A percentile compares a stretch with the other conserved stretches of the same genome.
Evolutionary conservation across 441 rosid species (phyloP).

Genomic region (Arabidopsis lyrata): DNA sequence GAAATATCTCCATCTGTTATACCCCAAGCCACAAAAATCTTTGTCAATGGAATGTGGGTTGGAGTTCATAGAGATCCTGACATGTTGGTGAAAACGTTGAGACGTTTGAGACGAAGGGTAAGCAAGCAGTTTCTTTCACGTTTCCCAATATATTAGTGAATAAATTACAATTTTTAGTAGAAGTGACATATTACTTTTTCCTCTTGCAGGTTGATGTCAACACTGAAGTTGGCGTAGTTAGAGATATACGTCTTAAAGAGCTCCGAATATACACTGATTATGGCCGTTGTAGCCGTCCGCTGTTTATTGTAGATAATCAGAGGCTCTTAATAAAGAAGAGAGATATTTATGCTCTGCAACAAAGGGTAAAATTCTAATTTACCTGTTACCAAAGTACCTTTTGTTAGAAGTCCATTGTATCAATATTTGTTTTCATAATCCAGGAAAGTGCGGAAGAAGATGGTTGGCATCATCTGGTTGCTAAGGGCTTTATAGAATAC

Average conservation of each 20-base stretch:
- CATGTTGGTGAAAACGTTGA: constrained; percentile 95
- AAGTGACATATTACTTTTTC: constrained; percentile 36
- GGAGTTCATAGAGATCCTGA: constrained; percentile 98
- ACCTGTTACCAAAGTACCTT: background rate
- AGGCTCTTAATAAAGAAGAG: constrained; percentile 88
- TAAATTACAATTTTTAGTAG: background rate
- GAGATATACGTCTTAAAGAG: constrained; percentile 93
- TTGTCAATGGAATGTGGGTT: constrained; percentile 98
- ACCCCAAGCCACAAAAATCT: constrained; percentile 94
- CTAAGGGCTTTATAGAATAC: constrained; percentile 88
- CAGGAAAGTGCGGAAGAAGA: constrained; percentile 91
- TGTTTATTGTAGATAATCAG: constrained; percentile 95
- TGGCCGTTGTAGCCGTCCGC: constrained; percentile 98
- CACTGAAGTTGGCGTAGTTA: constrained; percentile 97
- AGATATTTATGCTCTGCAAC: constrained; percentile 87
- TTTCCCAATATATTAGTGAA: constrained; percentile 14
- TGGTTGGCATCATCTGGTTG: constrained; percentile 96
- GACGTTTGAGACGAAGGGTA: constrained; percentile 91
- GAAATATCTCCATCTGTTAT: constrained; percentile 99
- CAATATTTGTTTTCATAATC: constrained; percentile 30
- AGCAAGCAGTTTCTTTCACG: constrained; percentile 39
- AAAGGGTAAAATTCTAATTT: constrained; percentile 60
- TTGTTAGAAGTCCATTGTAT: background rate
- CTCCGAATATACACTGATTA: constrained; percentile 94
- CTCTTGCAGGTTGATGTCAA: constrained; percentile 87